phyloP scores from a whole-genome alignment of 2,329 filamentous ascomycete genomes.

The Talaromyces sp. region DNA sequence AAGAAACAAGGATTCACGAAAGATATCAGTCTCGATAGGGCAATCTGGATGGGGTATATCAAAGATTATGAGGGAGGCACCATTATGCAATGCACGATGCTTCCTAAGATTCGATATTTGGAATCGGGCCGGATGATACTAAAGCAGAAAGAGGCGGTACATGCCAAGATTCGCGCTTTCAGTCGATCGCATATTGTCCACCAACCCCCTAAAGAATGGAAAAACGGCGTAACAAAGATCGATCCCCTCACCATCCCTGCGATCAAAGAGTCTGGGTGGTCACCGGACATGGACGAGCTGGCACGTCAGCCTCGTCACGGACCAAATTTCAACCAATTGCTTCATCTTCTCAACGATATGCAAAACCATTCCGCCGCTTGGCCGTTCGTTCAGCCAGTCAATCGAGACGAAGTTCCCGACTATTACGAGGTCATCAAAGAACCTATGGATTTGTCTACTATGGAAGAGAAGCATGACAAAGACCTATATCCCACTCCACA shows the following conservation, averaged over 20 bases:
- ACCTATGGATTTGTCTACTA: constrained; percentile 92
- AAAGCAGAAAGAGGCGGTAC: constrained; percentile 93
- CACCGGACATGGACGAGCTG: constrained; percentile 94
- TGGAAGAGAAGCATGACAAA: constrained; percentile 92
- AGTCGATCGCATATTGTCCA: constrained; percentile 86
- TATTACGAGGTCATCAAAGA: constrained; percentile 98
- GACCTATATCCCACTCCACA: constrained; percentile 88
- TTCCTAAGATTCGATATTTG: constrained; percentile 89
- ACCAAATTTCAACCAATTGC: constrained; percentile 89
- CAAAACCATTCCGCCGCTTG: constrained; percentile 90
- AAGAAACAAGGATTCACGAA: constrained; percentile 99
- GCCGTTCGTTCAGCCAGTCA: constrained; percentile 93
- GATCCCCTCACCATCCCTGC: constrained; percentile 82
- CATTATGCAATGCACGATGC: constrained; percentile 98
- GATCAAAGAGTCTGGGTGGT: constrained; percentile 91
- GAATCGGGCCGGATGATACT: constrained; percentile 89
- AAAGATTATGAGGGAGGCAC: constrained; percentile 99
- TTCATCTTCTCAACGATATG: constrained; percentile 88
- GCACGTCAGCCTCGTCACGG: constrained; percentile 92
- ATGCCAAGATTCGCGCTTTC: constrained; percentile 89
- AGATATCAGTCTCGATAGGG: constrained; percentile 86
- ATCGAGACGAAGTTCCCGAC: constrained; percentile 92
- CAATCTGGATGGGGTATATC: constrained; percentile 98
- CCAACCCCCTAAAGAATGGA: constrained; percentile 79
- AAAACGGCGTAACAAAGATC: constrained; percentile 66